Conservation (phyloP, 129 eudicot species). For the Flaveria ramosissima region DNA sequence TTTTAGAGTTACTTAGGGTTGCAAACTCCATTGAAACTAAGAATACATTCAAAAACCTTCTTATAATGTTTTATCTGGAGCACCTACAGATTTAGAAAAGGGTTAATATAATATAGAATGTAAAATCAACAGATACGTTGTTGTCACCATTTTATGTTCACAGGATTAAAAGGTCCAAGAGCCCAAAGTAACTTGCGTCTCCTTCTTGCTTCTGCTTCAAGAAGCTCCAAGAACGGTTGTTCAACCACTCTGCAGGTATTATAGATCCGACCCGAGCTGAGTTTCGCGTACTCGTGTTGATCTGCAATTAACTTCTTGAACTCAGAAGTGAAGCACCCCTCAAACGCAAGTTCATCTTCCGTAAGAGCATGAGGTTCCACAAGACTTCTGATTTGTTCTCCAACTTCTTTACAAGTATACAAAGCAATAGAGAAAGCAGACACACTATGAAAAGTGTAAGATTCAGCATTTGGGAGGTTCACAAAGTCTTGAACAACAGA, state of each 20-base stretch:
- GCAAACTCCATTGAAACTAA: not conserved
- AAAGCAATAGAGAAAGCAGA: conserved; percentile 42
- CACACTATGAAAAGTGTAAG: conserved; percentile 45
- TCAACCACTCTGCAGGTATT: conserved; percentile 43
- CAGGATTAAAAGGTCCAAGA: conserved; percentile 45
- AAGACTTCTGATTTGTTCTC: conserved; percentile 1
- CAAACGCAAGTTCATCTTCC: conserved; percentile 31
- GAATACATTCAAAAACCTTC: too few relatives aligned
- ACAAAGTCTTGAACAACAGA: conserved; percentile 54
- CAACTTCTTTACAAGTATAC: conserved; percentile 7
- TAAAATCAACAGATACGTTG: not conserved
- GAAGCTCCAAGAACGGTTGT: conserved; percentile 32
- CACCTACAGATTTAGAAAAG: too few relatives aligned
- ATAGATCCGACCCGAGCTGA: conserved; percentile 39
- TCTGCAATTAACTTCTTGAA: conserved; percentile 18
- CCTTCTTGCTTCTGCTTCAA: conserved; percentile 23
- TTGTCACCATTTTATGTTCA: not conserved
- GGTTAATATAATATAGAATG: not conserved
- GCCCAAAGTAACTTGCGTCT: conserved; percentile 40
- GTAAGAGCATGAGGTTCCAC: conserved; percentile 8
- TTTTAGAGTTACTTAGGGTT: not conserved
- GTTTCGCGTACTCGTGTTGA: conserved; percentile 21
- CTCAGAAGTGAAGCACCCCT: conserved; percentile 44
- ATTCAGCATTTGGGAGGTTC: conserved; percentile 46
- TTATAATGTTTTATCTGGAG: too few relatives aligned